Conservation (phyloP, 2,329 filamentous ascomycete genomes). For the Torrubiellomyces zombiae region DNA sequence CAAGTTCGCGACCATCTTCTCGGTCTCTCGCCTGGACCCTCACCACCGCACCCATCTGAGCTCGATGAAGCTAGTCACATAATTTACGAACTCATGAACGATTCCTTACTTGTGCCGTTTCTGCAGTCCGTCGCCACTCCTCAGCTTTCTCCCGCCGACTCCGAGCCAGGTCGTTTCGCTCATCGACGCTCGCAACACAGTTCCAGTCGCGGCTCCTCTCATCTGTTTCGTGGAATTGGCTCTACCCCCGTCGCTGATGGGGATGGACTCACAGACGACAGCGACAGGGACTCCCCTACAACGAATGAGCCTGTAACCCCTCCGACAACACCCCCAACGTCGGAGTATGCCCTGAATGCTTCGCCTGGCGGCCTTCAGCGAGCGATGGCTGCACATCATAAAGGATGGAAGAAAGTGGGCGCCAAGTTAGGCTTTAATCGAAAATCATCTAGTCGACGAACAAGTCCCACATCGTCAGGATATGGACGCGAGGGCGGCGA, state of each 20-base stretch:
- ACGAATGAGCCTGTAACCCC: slow-evolving; percentile 53
- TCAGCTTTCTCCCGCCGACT: slow-evolving; percentile 17
- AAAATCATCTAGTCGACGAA: slow-evolving; percentile 29
- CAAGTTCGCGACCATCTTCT: slow-evolving; percentile 71
- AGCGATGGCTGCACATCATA: slow-evolving; percentile 36
- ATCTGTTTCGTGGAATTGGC: too few species aligned
- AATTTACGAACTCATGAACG: slow-evolving; percentile 93
- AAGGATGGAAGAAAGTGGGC: slow-evolving; percentile 48
- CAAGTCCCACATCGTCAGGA: slow-evolving; percentile 27
- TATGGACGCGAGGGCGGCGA: too few species aligned
- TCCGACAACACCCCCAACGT: slow-evolving; percentile 52
- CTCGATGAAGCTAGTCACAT: slow-evolving; percentile 73
- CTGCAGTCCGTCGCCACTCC: slow-evolving; percentile 46
- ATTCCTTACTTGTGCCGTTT: slow-evolving; percentile 85
- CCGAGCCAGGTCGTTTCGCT: slow-evolving; percentile 26
- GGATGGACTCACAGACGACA: slow-evolving; percentile 47
- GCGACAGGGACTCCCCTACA: slow-evolving; percentile 39
- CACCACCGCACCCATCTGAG: slow-evolving; percentile 55
- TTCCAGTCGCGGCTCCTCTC: slow-evolving; percentile 1
- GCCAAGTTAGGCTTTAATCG: slow-evolving; percentile 42
- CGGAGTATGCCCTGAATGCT: slow-evolving; percentile 34
- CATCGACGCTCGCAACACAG: slow-evolving; percentile 3
- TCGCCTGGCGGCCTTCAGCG: slow-evolving; percentile 37
- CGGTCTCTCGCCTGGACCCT: slow-evolving; percentile 30
- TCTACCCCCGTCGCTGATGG: slow-evolving; percentile 30